A percentile compares a stretch with the other conserved stretches of the same genome.
These are phyloP conservation scores for Erigeron canadensis DNA, from an alignment of 129 eudicot species.

Conservation along the genomic window DNA sequence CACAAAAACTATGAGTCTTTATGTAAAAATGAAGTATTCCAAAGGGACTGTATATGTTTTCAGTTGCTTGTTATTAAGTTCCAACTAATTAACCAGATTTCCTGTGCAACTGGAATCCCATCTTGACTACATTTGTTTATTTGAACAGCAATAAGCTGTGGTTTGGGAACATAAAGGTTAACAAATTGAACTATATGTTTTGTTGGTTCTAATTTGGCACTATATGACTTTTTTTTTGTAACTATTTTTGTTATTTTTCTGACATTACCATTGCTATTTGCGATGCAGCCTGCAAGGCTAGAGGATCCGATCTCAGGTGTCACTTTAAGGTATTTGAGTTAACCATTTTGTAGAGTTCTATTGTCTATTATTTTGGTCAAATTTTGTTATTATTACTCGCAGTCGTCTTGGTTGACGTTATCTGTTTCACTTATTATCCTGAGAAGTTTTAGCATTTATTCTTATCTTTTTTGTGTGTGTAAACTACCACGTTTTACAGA, in stretches of 20 bases:
- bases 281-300: constrained; percentile 61
- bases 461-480: neutral
- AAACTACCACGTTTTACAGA: constrained; percentile 12
- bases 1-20: no score
- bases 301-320: constrained; percentile 55
- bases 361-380: neutral
- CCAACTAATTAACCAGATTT: neutral
- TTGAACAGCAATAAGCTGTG: neutral
- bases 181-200: neutral
- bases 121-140: neutral
- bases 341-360: neutral
- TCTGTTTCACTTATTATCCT: no score
- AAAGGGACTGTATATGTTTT: neutral
- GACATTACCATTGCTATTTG: constrained; percentile 5
- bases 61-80: neutral
- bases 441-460: neutral
- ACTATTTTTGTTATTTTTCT: neutral
- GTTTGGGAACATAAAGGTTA: neutral
- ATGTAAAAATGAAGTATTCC: no score
- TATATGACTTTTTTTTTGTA: neutral
- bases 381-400: no score
- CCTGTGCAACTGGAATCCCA: neutral
- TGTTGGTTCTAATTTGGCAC: neutral
- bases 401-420: no score
- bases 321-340: constrained; percentile 51